Base-by-base conservation (phyloP, 2,329 filamentous ascomycete genomes). In the Huntiella decipiens region DNA sequence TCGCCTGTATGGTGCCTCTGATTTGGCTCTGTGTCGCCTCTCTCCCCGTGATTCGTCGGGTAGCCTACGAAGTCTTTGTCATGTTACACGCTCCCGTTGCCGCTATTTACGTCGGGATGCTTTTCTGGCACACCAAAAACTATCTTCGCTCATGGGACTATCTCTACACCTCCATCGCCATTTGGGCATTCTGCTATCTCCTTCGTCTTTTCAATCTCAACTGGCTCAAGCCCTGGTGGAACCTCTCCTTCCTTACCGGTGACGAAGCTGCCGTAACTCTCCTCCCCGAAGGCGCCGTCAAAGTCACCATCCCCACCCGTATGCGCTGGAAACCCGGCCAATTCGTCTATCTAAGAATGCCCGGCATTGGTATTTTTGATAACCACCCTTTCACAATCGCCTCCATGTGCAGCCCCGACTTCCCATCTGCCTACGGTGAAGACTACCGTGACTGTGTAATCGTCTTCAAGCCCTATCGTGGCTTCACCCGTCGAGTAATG, bases 121-220 rank as follows among this genome's bases (percentile, higher is more conserved):
- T 96, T 22, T 93, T 96, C 63, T 96, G 88, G 88, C 88, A 96
- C 60, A 91, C 83, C 55, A 82, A 87, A 61, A 94, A 95, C 61
- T 93, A 82, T 54, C 71, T 95, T 34, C 79, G 78, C 46, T 93
- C 87, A 0, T 95, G 87, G 87, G 68, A 74, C 56, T 96, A 95
- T 56, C 73, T 96, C 2, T 92, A 75, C 56, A 76, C 83, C 1
- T 91, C 84, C 0, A 61, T 87, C 17, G 82, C 65, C 38, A 84
- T 95, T 51, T 91, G 86, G 78, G 64, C 71, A 1, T 54, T 79
- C 4, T 91, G 84, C 44, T 86, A 91, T 57, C 55, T 77, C 19
- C 62, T 79, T 54, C 75, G 88, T 12, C 57, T 93, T 2, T 83
- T 84, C 62, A 93, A 87, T 53, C 71, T 94, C 50, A 95, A 95